A percentile compares a stretch with the other conserved stretches of the same genome.
These are phyloP conservation scores for Suhomyces xylopsoci DNA, from an alignment of 805 yeast species.

Conservation along the genomic window DNA sequence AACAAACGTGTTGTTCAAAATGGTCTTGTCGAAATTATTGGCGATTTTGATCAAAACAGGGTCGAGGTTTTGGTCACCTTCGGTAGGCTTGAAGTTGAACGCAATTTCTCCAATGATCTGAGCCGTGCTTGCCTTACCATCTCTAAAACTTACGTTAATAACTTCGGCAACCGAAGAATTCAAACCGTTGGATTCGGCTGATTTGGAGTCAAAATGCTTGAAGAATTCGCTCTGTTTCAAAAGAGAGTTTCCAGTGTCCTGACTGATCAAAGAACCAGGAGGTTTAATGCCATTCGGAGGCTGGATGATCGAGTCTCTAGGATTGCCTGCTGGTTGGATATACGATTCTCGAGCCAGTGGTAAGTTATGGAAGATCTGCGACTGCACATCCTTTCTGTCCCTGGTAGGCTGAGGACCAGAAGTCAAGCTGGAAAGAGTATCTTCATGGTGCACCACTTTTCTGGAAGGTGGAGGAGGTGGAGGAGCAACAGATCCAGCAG, in stretches of 20 bases:
- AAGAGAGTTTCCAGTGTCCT: conserved; percentile 40
- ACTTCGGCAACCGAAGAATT: conserved; percentile 87
- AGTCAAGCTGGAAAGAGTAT: not conserved
- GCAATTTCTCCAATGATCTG: conserved; percentile 85
- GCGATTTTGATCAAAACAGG: conserved; percentile 40
- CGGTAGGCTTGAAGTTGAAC: conserved; percentile 52
- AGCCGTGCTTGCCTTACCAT: conserved; percentile 58
- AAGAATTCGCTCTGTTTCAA: conserved; percentile 50
- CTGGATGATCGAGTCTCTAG: conserved; percentile 30
- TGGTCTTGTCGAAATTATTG: conserved; percentile 49
- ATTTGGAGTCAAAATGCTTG: conserved; percentile 26
- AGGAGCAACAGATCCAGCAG: not conserved
- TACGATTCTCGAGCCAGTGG: conserved; percentile 38
- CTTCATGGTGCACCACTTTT: conserved; percentile 37
- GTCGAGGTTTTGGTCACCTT: conserved; percentile 15
- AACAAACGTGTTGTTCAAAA: conserved; percentile 38
- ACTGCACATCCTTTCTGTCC: conserved; percentile 42
- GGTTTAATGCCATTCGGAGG: conserved; percentile 6
- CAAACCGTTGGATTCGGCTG: conserved; percentile 46
- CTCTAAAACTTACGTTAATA: conserved; percentile 67
- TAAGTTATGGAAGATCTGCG: conserved; percentile 46
- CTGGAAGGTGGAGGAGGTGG: conserved; percentile 58
- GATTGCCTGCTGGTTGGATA: conserved; percentile 16
- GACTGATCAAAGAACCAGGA: conserved; percentile 25
- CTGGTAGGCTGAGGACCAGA: conserved; percentile 11